These are phyloP conservation scores for Obelidium mucronatum DNA, from an alignment of 192 early-diverging fungal genomes.

Conservation along the genomic window DNA sequence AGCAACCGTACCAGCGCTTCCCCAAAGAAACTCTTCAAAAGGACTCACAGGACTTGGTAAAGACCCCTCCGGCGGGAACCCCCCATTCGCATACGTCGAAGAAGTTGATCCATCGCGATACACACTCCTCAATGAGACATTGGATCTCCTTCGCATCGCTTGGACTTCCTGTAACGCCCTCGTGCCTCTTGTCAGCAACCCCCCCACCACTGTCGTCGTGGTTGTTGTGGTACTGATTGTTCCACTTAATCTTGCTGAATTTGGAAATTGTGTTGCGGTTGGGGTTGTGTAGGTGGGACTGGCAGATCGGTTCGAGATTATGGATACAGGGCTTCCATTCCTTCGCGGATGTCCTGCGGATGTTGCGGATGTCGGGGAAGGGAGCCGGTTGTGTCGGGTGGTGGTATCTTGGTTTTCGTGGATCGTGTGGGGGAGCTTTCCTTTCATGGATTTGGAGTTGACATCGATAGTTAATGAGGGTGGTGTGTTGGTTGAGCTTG, in stretches of 20 bases:
- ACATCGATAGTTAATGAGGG: slow-evolving; percentile 20
- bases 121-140: slow-evolving; percentile 19
- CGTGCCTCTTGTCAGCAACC: slow-evolving; percentile 33
- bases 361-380: not conserved
- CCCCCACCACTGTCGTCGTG: not conserved
- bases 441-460: slow-evolving; percentile 3
- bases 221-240: slow-evolving; percentile 10
- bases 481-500: not conserved
- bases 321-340: not conserved
- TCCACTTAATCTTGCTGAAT: not conserved
- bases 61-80: not conserved
- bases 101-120: slow-evolving; percentile 32
- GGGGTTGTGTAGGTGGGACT: slow-evolving; percentile 15
- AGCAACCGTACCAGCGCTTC: not conserved
- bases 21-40: slow-evolving; percentile 23
- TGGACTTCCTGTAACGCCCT: slow-evolving; percentile 39
- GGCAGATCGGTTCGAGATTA: not conserved
- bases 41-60: slow-evolving; percentile 25
- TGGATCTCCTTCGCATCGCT: slow-evolving; percentile 30
- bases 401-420: not conserved
- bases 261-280: not conserved
- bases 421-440: slow-evolving; percentile 19
- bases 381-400: not conserved
- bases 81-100: not conserved
- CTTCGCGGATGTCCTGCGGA: not conserved